Conservation (phyloP, 805 yeast genomes). For the Debaryomyces prosopidis region DNA sequence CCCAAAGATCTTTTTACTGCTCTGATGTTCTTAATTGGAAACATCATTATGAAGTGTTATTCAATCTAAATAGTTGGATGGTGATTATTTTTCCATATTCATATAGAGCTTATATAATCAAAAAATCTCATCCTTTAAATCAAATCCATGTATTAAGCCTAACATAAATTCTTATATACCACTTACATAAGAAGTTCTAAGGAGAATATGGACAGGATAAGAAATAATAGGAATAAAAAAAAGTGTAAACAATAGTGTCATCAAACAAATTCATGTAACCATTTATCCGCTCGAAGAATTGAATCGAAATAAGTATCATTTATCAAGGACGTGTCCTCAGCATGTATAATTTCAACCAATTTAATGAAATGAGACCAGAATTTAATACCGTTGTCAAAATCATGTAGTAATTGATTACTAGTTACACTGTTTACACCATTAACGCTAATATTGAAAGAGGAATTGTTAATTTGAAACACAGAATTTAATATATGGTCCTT, state of each 20-base stretch:
- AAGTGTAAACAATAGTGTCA: neutral
- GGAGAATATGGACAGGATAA: too few relatives aligned
- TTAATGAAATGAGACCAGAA: slow-evolving; percentile 37
- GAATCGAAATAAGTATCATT: slow-evolving; percentile 20
- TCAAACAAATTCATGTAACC: slow-evolving; percentile 27
- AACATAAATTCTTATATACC: too few relatives aligned
- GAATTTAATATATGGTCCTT: slow-evolving; percentile 34
- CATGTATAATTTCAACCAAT: slow-evolving; percentile 24
- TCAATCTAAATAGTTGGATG: neutral
- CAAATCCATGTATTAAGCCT: too few relatives aligned
- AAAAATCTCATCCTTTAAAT: neutral
- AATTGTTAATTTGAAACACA: slow-evolving; percentile 37
- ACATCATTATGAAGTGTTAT: neutral
- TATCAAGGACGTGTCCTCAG: slow-evolving; percentile 27
- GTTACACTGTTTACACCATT: slow-evolving; percentile 42
- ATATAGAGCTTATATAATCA: neutral
- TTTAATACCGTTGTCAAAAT: slow-evolving; percentile 30
- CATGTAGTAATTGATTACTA: slow-evolving; percentile 27
- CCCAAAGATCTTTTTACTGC: too few relatives aligned
- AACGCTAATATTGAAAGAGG: slow-evolving; percentile 42
- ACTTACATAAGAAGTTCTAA: too few relatives aligned
- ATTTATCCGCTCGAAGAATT: slow-evolving; percentile 29
- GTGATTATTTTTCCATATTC: neutral
- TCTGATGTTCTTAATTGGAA: neutral
- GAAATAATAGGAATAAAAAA: too few relatives aligned